A percentile compares a stretch with the other conserved stretches of the same genome.
Conservation (phyloP, 305 asterid genomes). For the Rubia tinctorum region DNA sequence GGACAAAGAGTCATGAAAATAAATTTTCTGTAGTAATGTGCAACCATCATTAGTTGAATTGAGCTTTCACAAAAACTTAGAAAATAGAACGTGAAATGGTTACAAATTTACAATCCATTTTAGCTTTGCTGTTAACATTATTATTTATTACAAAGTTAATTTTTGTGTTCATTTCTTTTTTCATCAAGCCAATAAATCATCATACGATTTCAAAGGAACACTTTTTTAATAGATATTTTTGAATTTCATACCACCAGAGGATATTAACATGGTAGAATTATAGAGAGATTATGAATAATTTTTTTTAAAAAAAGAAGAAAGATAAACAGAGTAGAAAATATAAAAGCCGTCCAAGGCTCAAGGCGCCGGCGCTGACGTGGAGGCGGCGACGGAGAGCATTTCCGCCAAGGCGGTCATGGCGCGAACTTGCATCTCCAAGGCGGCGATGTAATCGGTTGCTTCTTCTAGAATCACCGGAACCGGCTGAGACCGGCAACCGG, state of each 20-base stretch:
- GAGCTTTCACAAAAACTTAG: no score
- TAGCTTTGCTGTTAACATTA: neutral
- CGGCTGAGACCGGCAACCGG: conserved; percentile 94
- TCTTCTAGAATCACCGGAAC: conserved; percentile 91
- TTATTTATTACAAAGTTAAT: neutral
- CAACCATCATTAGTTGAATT: no score
- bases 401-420: conserved; percentile 91
- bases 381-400: conserved; percentile 55
- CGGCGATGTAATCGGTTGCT: conserved; percentile 85
- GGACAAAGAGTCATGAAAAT: no score
- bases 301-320: conserved; percentile 13
- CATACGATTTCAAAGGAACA: neutral
- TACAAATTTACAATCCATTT: neutral
- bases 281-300: conserved; percentile 15
- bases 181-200: neutral
- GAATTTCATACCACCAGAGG: conserved; percentile 10
- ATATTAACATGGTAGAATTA: conserved; percentile 35
- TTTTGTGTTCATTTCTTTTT: neutral
- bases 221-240: neutral
- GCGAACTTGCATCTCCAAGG: conserved; percentile 95
- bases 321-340: neutral
- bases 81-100: neutral
- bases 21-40: no score
- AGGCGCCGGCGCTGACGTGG: conserved; percentile 14
- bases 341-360: conserved; percentile 5